These are phyloP conservation scores for Linum usitatissimum DNA, from an alignment of 345 rosid species.

Conservation along the genomic window DNA sequence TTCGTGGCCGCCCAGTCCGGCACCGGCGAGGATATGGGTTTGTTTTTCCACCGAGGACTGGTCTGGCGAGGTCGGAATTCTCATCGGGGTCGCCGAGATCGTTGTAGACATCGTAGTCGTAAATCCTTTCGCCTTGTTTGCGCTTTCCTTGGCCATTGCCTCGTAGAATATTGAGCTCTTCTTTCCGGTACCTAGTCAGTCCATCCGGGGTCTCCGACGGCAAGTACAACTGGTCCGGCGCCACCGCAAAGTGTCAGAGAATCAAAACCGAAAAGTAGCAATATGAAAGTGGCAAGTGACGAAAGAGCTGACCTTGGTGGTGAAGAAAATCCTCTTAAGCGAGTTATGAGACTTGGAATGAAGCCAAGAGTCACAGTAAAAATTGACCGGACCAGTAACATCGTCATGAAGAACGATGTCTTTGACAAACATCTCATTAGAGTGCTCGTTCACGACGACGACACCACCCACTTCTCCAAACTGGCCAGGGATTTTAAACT, in stretches of 20 bases:
- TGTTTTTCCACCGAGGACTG: not conserved
- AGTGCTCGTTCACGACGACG: constrained; percentile 18
- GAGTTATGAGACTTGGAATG: not conserved
- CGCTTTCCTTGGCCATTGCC: not conserved
- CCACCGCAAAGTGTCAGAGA: not conserved
- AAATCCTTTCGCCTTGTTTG: not conserved
- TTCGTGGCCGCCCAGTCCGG: not conserved
- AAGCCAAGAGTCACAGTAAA: constrained; percentile 14
- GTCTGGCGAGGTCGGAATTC: not conserved
- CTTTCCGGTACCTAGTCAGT: not conserved
- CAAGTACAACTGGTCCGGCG: not conserved
- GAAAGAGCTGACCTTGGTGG: not conserved
- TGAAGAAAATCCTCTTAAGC: not conserved
- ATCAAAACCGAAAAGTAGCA: too few relatives aligned
- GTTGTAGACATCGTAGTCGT: constrained; percentile 2
- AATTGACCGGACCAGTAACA: not conserved
- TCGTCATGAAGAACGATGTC: constrained; percentile 13
- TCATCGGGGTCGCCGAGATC: not conserved
- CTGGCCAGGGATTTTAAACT: not conserved
- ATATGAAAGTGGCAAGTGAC: not conserved
- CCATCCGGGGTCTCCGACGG: not conserved
- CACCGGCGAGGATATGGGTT: not conserved
- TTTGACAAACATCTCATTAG: constrained; percentile 16
- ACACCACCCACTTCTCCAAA: constrained; percentile 21
- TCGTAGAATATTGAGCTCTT: not conserved